Evolutionary conservation across 129 eudicot genomes (phyloP).

Genomic region (Oenanthe sinensis): DNA sequence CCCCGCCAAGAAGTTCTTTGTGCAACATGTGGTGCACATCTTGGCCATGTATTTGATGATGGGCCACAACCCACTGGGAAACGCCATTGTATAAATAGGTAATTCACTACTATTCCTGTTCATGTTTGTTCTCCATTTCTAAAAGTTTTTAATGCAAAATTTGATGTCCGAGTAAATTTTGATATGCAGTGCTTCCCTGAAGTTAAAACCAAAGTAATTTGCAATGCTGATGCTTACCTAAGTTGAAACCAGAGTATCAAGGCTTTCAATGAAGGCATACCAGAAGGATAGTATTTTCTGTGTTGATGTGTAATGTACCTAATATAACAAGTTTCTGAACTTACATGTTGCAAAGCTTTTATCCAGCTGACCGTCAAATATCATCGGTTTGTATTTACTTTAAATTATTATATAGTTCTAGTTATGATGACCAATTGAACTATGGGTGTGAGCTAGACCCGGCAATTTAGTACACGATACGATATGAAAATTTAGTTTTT

Average conservation of each 20-base stretch:
- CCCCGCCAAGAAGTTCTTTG: constrained; percentile 91
- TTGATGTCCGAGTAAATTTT: background rate
- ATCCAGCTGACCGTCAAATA: background rate
- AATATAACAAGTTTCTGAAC: background rate
- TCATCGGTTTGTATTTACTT: background rate
- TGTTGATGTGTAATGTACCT: background rate
- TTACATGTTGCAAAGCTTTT: background rate
- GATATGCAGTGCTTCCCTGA: constrained; percentile 59
- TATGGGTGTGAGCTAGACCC: background rate
- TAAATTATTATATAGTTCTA: too few relatives aligned
- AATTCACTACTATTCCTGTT: background rate
- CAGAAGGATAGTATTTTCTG: background rate
- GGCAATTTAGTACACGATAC: too few relatives aligned
- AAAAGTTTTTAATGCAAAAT: background rate
- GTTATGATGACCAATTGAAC: too few relatives aligned
- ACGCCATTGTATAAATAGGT: constrained; percentile 91
- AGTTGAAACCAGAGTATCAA: background rate
- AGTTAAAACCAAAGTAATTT: constrained; percentile 57
- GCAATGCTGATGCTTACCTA: background rate
- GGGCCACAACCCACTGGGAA: constrained; percentile 93
- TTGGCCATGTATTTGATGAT: constrained; percentile 93
- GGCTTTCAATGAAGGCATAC: background rate
- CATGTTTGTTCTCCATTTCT: background rate
- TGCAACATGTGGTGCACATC: constrained; percentile 87
- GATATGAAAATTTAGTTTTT: too few relatives aligned